A percentile compares a stretch with the other conserved stretches of the same genome.
Evolutionary conservation across 1,284 basidiomycete species (phyloP).

Genomic region (Malassezia brasiliensis): DNA sequence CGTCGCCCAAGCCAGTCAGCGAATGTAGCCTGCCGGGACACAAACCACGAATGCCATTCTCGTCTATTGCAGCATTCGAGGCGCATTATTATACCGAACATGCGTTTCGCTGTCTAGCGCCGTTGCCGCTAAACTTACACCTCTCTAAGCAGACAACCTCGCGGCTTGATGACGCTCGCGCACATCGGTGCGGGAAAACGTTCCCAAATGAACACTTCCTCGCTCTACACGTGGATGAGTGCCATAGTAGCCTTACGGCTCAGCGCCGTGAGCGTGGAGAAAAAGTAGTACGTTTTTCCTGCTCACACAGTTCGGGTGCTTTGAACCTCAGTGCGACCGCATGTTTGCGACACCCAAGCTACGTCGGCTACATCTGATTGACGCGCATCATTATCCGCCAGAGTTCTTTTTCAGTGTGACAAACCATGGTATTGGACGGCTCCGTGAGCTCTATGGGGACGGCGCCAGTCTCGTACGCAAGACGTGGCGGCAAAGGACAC

Average conservation of each 20-base stretch:
- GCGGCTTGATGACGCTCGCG: constrained; percentile 13
- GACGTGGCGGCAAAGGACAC: not conserved
- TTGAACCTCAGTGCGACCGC: constrained; percentile 57
- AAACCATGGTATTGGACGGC: constrained; percentile 15
- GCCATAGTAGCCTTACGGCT: constrained; percentile 69
- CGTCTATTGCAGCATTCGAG: constrained; percentile 61
- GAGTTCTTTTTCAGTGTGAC: constrained; percentile 48
- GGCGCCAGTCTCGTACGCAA: constrained; percentile 17
- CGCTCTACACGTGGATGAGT: constrained; percentile 75
- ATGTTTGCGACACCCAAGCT: constrained; percentile 66
- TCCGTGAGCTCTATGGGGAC: constrained; percentile 13
- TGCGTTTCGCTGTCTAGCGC: constrained; percentile 63
- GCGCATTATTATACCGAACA: constrained; percentile 72
- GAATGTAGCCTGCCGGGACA: constrained; percentile 53
- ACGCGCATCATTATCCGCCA: constrained; percentile 69
- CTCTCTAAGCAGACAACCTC: constrained; percentile 28
- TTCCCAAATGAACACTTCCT: constrained; percentile 71
- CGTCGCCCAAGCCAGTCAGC: not conserved
- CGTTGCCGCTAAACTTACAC: not conserved
- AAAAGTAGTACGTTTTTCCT: constrained; percentile 62
- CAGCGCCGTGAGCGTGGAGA: constrained; percentile 69
- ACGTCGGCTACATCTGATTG: constrained; percentile 69
- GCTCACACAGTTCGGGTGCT: constrained; percentile 66
- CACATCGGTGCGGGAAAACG: constrained; percentile 60
- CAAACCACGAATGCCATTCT: constrained; percentile 56